A percentile compares a stretch with the other conserved stretches of the same genome.
Conservation (phyloP, 129 eudicot species). For the Artemisia annua region DNA sequence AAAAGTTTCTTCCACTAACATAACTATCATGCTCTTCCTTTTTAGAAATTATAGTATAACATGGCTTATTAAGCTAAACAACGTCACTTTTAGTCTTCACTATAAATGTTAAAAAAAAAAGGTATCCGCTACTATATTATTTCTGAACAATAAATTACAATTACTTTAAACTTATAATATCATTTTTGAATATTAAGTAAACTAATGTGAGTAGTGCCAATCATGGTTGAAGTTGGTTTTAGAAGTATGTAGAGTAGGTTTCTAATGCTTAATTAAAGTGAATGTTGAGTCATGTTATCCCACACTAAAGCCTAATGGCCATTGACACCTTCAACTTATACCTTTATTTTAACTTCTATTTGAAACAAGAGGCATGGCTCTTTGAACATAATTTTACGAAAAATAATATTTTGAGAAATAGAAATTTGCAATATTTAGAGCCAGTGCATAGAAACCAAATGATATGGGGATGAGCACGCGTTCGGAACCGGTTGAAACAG, state of each 20-base stretch:
- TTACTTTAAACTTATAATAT: too few relatives aligned
- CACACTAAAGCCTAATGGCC: conserved; percentile 42
- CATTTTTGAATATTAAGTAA: conserved; percentile 16
- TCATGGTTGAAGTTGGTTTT: conserved; percentile 34
- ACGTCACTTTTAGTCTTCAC: too few relatives aligned
- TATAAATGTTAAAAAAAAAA: too few relatives aligned
- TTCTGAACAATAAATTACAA: neutral
- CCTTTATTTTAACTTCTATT: neutral
- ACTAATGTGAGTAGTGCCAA: conserved; percentile 29
- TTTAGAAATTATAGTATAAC: too few relatives aligned
- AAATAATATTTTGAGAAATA: too few relatives aligned
- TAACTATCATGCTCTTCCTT: too few relatives aligned
- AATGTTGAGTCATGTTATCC: conserved; percentile 44
- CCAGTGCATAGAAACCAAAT: too few relatives aligned
- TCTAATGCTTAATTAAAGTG: conserved; percentile 44
- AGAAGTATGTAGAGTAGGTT: conserved; percentile 39
- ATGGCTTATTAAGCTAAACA: too few relatives aligned
- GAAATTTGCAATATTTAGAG: too few relatives aligned
- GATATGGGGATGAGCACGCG: too few relatives aligned
- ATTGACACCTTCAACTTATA: conserved; percentile 30
- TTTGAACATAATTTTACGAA: neutral
- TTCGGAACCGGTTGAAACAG: too few relatives aligned
- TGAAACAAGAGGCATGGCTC: neutral
- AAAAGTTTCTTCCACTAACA: too few relatives aligned
- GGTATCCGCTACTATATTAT: neutral